phyloP scores from a whole-genome alignment of 495 filamentous ascomycete genomes.

The Astrothelium subdiscretum region DNA sequence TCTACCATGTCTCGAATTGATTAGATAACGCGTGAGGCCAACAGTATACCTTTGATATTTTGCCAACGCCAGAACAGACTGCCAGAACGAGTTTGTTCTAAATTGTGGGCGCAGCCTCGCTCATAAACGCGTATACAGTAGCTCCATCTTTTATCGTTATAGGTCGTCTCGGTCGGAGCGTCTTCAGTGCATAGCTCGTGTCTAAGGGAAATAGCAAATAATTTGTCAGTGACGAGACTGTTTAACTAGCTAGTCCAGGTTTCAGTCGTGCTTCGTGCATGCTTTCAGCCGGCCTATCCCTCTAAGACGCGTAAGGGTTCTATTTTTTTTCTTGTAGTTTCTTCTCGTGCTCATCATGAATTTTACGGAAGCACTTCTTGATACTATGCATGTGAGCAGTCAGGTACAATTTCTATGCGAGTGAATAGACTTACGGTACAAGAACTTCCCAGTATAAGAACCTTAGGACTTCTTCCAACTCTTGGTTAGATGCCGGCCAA shows the following conservation, averaged over 20 bases:
- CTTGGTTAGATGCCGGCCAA: not conserved
- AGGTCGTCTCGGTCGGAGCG: not conserved
- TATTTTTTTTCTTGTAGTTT: not conserved
- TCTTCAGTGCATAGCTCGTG: not conserved
- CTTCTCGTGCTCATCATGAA: not conserved
- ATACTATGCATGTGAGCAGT: not conserved
- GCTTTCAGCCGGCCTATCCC: not conserved
- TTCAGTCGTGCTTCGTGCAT: not conserved
- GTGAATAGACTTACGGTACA: not conserved
- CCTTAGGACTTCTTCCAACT: not conserved
- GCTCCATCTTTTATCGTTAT: no score
- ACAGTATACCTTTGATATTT: no score
- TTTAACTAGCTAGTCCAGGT: not conserved
- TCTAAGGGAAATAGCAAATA: not conserved
- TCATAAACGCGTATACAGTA: no score
- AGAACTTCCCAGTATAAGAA: not conserved
- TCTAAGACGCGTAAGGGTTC: not conserved
- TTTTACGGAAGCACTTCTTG: not conserved
- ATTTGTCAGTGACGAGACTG: not conserved
- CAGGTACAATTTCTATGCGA: not conserved
- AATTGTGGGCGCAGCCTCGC: no score
- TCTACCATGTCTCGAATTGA: no score
- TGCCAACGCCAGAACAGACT: no score
- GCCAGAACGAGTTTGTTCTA: no score
- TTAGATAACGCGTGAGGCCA: no score